Evolutionary conservation across 1,139 yeast genomes (phyloP), one percentile per base, ranked within the genome.

Genomic region (Yamadazyma conglobata): DNA sequence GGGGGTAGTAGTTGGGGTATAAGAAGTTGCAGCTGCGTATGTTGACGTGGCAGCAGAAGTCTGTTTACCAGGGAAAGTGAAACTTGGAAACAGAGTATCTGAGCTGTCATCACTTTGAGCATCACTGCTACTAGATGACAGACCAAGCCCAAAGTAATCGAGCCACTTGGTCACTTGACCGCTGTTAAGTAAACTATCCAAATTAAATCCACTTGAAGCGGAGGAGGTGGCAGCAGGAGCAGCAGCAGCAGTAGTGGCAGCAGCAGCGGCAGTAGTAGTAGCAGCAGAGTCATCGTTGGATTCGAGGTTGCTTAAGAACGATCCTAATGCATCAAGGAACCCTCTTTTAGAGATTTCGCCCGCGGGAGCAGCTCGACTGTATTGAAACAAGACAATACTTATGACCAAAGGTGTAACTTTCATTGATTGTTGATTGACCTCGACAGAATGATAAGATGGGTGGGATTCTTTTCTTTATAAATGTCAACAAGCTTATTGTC

Each of bases 161-260:
- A 43, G 31, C 39, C 35, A 38, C 27, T 34, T 24, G 24, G 20
- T 15, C 6, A 43, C 27, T 4, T 27, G 23, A 13, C 27, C 35
- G 19, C 31, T 28, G 5, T 17, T 18, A 10, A 42, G 33, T 10
- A 46, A 34, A 8, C 47, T 37, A 21, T 37, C 43, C 26, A 41
- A 37, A 25, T 24, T 37, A 15, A 40, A 40, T 4, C 28, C 25
- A 6, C 40, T 24, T 8, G 28, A 13, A 7, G 35, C 16, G 22
- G 37, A 24, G 3, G 39, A 12, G 10, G 36, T 16, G 7, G 40
- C 26, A 9, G 38, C 24, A n/a, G 31, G 22, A 3, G 37, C 16
- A 20, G 35, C 17, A 12, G 35, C 27, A 14, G 34, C 19, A 6
- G 36, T 27, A 11, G 39, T 29, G 18, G 44, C 19, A 10, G 42